phyloP scores from a whole-genome alignment of 768 basidiomycete species.

The Tephrocybe sp. region DNA sequence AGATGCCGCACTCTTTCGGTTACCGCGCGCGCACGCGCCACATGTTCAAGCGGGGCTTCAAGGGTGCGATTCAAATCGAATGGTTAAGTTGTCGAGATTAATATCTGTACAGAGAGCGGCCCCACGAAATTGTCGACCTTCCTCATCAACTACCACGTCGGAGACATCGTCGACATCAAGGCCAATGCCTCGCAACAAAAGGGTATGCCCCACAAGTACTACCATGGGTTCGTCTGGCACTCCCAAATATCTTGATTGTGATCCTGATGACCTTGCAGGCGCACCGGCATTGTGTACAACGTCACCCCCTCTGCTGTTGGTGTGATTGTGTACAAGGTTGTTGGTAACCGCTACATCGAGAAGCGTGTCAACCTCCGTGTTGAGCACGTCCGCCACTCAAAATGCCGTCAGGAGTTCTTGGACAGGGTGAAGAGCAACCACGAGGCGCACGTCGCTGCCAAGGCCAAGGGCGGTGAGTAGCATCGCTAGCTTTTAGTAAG shows the following conservation, averaged over 20 bases:
- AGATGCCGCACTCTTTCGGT: conserved; percentile 99
- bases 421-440: conserved; percentile 94
- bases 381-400: conserved; percentile 95
- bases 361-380: conserved; percentile 98
- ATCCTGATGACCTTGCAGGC: conserved; percentile 45
- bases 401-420: conserved; percentile 97
- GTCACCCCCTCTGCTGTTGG: conserved; percentile 94
- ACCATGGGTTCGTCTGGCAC: conserved; percentile 76
- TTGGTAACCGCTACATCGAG: conserved; percentile 98
- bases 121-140: conserved; percentile 89
- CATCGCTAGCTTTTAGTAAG: no score
- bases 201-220: conserved; percentile 99
- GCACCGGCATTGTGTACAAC: conserved; percentile 98
- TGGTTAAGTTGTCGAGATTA: conserved; percentile 5
- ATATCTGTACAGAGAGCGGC: conserved; percentile 69
- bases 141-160: conserved; percentile 90
- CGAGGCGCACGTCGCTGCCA: conserved; percentile 77
- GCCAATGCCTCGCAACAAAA: conserved; percentile 99
- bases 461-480: conserved; percentile 89
- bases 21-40: conserved; percentile 99
- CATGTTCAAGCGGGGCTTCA: conserved; percentile 99
- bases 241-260: neutral
- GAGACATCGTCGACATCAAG: conserved; percentile 99
- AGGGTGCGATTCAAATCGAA: conserved; percentile 57
- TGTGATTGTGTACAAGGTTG: conserved; percentile 97